Evolutionary conservation across 1,139 yeast species (phyloP).

Genomic region (Zygoascus hellenicus): DNA sequence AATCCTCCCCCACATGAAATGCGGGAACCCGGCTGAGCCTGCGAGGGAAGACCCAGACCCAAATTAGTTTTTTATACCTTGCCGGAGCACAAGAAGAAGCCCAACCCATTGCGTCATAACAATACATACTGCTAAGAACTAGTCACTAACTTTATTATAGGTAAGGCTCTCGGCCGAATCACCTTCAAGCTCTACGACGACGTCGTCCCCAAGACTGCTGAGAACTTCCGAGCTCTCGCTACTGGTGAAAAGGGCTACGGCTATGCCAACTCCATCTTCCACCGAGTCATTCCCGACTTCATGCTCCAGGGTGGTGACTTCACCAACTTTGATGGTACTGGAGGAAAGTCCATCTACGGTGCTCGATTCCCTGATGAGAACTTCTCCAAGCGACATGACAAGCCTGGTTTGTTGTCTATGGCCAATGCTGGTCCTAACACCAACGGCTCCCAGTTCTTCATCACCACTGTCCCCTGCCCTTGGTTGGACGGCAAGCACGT

Average conservation of each 20-base stretch:
- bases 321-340: conserved; percentile 70
- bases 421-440: conserved; percentile 99
- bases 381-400: conserved; percentile 77
- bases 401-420: conserved; percentile 96
- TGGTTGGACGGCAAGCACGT: conserved; percentile 99
- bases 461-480: conserved; percentile 92
- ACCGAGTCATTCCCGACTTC: conserved; percentile 97
- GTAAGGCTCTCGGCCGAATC: conserved; percentile 62
- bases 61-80: too few relatives aligned
- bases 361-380: conserved; percentile 93
- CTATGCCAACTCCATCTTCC: conserved; percentile 87
- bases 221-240: conserved; percentile 94
- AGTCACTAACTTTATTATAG: conserved; percentile 33
- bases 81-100: too few relatives aligned
- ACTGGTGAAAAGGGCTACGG: conserved; percentile 99
- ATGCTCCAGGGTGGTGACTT: conserved; percentile 99
- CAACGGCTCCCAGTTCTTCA: conserved; percentile 98
- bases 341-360: conserved; percentile 99
- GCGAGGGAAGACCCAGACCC: too few relatives aligned
- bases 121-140: too few relatives aligned
- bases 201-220: conserved; percentile 93
- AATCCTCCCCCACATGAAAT: too few relatives aligned
- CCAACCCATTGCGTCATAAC: too few relatives aligned
- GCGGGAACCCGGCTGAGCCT: too few relatives aligned
- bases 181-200: conserved; percentile 83